Conservation (phyloP, 2,329 filamentous ascomycete genomes). For the Alternaria sp. region DNA sequence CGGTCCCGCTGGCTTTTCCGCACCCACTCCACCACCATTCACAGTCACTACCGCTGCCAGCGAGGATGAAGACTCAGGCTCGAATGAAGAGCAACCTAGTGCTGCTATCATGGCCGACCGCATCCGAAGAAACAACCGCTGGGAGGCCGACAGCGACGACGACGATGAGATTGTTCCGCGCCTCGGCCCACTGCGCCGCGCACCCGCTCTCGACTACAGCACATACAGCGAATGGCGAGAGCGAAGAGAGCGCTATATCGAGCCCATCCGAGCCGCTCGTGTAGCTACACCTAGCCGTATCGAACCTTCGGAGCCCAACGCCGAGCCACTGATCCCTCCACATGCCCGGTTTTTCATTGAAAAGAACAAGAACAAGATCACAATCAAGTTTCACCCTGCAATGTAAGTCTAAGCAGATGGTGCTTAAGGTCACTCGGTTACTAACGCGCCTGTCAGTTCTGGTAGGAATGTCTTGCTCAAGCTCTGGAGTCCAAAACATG, state of each 20-base stretch:
- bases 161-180: constrained; percentile 43
- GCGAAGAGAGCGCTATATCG: constrained; percentile 34
- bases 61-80: constrained; percentile 44
- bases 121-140: constrained; percentile 49
- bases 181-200: constrained; percentile 32
- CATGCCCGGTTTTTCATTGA: constrained; percentile 86
- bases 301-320: constrained; percentile 35
- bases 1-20: constrained; percentile 39
- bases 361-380: constrained; percentile 82
- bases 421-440: not conserved
- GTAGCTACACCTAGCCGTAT: constrained; percentile 48
- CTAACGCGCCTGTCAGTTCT: constrained; percentile 57
- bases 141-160: constrained; percentile 46
- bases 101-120: constrained; percentile 52
- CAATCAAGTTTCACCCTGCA: constrained; percentile 83
- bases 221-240: constrained; percentile 37
- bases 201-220: constrained; percentile 33
- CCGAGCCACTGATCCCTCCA: constrained; percentile 66
- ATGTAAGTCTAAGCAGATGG: constrained; percentile 57
- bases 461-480: constrained; percentile 87
- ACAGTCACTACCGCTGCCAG: constrained; percentile 49
- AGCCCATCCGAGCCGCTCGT: constrained; percentile 42
- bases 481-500: constrained; percentile 81
- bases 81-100: constrained; percentile 50
- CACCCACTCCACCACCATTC: constrained; percentile 51